Conservation (phyloP, 805 yeast genomes). For the Priceomyces melissophilus region DNA sequence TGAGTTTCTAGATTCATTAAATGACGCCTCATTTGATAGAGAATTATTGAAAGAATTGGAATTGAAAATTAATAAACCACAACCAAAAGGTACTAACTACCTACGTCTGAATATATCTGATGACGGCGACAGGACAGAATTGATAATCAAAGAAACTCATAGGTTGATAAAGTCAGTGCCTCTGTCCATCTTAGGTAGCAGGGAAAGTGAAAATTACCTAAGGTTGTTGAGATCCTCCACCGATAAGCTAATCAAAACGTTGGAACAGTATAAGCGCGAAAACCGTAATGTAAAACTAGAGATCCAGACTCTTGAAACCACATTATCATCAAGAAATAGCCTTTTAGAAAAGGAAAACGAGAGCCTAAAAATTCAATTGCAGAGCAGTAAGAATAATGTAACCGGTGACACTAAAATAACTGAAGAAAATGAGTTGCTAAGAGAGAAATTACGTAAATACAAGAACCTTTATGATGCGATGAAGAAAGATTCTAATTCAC, state of each 20-base stretch:
- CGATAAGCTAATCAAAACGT: conserved; percentile 20
- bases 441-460: conserved; percentile 34
- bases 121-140: conserved; percentile 13
- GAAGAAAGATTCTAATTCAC: neutral
- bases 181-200: conserved; percentile 11
- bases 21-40: conserved; percentile 5
- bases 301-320: conserved; percentile 1
- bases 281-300: conserved; percentile 1
- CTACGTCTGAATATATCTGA: conserved; percentile 1
- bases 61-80: conserved; percentile 1
- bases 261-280: conserved; percentile 7
- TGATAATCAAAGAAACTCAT: conserved; percentile 28
- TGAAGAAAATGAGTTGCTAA: conserved; percentile 27
- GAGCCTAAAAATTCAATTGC: conserved; percentile 13
- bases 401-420: conserved; percentile 13
- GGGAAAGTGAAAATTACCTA: conserved; percentile 26
- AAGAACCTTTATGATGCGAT: conserved; percentile 25
- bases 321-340: conserved; percentile 3
- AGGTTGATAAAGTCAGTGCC: conserved; percentile 24
- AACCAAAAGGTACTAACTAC: neutral
- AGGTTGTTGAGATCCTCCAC: conserved; percentile 24
- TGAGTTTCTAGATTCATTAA: neutral
- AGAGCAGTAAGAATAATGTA: conserved; percentile 15
- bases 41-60: conserved; percentile 4
- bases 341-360: conserved; percentile 7